Evolutionary conservation across 306 rosid species (phyloP).

Genomic region (Corylus heterophylla): DNA sequence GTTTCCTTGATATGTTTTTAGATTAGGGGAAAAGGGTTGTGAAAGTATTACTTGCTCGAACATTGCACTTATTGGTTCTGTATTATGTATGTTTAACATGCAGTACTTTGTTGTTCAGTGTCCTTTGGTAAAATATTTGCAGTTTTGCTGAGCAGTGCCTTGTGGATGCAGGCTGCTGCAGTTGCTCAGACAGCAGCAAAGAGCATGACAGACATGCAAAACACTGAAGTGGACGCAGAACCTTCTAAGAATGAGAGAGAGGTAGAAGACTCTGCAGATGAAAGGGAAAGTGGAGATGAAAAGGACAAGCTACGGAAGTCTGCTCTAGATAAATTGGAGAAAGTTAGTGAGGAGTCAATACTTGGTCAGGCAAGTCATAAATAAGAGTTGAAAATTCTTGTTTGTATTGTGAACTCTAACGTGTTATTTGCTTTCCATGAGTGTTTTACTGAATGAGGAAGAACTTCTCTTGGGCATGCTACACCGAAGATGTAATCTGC

Average conservation of each 20-base stretch:
- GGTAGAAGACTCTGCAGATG: conserved; percentile 44
- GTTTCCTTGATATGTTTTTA: background rate
- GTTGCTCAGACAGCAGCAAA: conserved; percentile 88
- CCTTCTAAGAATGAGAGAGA: conserved; percentile 54
- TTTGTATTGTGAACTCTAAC: background rate
- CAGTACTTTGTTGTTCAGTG: conserved; percentile 8
- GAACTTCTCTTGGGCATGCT: no score
- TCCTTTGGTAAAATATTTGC: background rate
- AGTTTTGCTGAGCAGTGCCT: conserved; percentile 8
- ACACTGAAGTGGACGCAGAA: conserved; percentile 50
- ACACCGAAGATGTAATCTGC: background rate
- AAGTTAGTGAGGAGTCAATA: conserved; percentile 81
- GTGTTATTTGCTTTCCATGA: background rate
- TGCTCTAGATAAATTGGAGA: conserved; percentile 86
- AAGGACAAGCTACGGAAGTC: conserved; percentile 47
- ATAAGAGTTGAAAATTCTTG: background rate
- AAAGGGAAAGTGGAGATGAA: conserved; percentile 57
- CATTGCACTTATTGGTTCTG: background rate
- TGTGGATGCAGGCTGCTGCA: conserved; percentile 73
- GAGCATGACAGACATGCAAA: conserved; percentile 68
- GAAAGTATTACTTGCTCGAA: background rate
- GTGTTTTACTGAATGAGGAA: no score
- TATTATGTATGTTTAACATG: background rate
- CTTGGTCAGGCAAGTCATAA: conserved; percentile 80
- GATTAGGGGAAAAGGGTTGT: background rate